These are phyloP conservation scores for Alloascoidea africana DNA, from an alignment of 805 yeast genomes.

Conservation along the genomic window DNA sequence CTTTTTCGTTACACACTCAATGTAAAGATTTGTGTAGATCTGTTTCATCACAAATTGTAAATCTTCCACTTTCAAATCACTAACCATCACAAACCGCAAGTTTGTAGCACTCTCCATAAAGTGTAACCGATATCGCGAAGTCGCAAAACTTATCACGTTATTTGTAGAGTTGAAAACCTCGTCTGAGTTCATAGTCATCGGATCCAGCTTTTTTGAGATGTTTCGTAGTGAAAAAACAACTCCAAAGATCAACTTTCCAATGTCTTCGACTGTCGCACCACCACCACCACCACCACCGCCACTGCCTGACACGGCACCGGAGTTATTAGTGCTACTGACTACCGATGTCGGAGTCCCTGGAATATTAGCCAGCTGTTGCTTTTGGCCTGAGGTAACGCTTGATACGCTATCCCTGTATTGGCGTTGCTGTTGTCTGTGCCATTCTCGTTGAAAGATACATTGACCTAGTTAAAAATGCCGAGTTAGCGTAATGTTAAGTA, in stretches of 20 bases:
- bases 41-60: conserved; percentile 38
- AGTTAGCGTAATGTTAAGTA: not conserved
- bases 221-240: conserved; percentile 66
- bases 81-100: conserved; percentile 56
- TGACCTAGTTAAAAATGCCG: conserved; percentile 23
- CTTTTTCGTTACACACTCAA: conserved; percentile 48
- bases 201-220: conserved; percentile 42
- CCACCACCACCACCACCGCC: no score
- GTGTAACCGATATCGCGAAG: conserved; percentile 69
- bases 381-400: no score
- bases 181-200: conserved; percentile 16
- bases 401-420: not conserved
- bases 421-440: conserved; percentile 19
- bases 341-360: no score
- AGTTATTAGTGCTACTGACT: not conserved
- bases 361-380: no score
- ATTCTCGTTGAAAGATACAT: conserved; percentile 73
- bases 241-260: conserved; percentile 76
- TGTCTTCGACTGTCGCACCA: conserved; percentile 33
- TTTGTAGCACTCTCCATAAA: conserved; percentile 69
- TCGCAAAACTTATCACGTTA: conserved; percentile 27
- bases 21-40: conserved; percentile 43
- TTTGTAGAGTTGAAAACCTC: conserved; percentile 18
- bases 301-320: not conserved
- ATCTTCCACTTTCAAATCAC: conserved; percentile 47